Conservation (phyloP, 345 rosid species). For the Cochlearia excelsa region DNA sequence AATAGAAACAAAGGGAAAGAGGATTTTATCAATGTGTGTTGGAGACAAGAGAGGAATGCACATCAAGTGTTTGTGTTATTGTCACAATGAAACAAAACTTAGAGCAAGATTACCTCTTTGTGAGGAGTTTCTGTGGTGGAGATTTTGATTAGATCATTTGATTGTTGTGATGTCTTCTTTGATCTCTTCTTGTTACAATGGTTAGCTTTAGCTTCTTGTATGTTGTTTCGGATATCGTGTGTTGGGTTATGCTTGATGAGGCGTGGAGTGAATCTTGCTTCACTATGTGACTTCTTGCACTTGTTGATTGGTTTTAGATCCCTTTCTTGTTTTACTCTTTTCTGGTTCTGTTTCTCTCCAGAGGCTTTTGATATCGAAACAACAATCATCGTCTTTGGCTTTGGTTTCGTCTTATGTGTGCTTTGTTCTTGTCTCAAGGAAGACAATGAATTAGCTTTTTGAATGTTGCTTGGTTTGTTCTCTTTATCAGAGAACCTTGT, state of each 20-base stretch:
- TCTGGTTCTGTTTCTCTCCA: constrained; percentile 35
- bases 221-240: constrained; percentile 42
- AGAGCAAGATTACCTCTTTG: constrained; percentile 49
- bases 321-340: constrained; percentile 19
- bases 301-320: constrained; percentile 31
- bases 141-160: constrained; percentile 18
- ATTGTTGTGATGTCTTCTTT: constrained; percentile 18
- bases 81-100: neutral
- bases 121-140: constrained; percentile 40
- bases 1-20: neutral
- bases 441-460: constrained; percentile 1
- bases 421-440: constrained; percentile 26
- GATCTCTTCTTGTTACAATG: constrained; percentile 43
- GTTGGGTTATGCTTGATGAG: constrained; percentile 44
- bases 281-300: constrained; percentile 37
- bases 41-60: neutral
- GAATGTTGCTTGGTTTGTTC: constrained; percentile 26
- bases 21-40: neutral
- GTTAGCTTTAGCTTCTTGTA: constrained; percentile 45
- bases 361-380: constrained; percentile 15
- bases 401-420: constrained; percentile 22
- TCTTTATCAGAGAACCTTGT: constrained; percentile 48
- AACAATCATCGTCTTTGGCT: constrained; percentile 16
- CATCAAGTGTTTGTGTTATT: constrained; percentile 6
- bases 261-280: constrained; percentile 30